These are phyloP conservation scores for Zea luxurians DNA, from an alignment of 176 grass and related monocot species.

Conservation along the genomic window DNA sequence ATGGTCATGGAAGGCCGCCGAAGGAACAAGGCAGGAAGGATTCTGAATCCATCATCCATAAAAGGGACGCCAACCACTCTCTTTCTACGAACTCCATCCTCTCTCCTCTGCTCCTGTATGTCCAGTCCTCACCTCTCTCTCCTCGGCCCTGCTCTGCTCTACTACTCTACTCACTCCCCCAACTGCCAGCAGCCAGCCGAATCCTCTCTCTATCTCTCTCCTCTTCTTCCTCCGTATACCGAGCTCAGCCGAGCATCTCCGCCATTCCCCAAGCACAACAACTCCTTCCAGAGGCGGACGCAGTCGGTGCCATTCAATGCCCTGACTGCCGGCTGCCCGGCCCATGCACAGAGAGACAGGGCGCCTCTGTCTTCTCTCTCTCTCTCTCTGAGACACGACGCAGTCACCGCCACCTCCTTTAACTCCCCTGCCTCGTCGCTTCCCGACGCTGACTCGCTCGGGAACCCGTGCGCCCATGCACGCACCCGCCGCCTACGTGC, in stretches of 20 bases:
- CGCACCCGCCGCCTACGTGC: slow-evolving; percentile 16
- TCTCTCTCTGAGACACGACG: slow-evolving; percentile 7
- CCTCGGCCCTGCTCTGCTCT: no score
- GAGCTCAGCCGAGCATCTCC: slow-evolving; percentile 35
- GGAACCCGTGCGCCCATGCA: slow-evolving; percentile 55
- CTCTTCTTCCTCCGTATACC: slow-evolving; percentile 23
- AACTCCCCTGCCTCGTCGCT: slow-evolving; percentile 22
- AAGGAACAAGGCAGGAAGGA: slow-evolving; percentile 12
- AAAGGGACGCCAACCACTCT: slow-evolving; percentile 67
- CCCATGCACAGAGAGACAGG: slow-evolving; percentile 20
- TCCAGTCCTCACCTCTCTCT: no score
- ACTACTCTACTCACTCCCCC: no score
- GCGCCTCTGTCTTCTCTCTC: background rate
- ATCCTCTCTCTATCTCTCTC: background rate
- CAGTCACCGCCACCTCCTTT: slow-evolving; percentile 40
- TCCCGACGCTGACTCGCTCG: slow-evolving; percentile 46
- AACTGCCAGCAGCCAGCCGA: no score
- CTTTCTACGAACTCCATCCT: slow-evolving; percentile 53
- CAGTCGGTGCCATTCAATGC: slow-evolving; percentile 55
- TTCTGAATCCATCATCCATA: slow-evolving; percentile 46
- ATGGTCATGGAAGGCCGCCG: slow-evolving; percentile 14
- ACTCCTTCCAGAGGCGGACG: slow-evolving; percentile 52
- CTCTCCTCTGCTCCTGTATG: background rate
- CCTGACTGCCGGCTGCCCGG: slow-evolving; percentile 10
- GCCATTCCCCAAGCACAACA: slow-evolving; percentile 47